Base-by-base conservation (phyloP, 768 basidiomycete species). In the Pisolithus orientalis region DNA sequence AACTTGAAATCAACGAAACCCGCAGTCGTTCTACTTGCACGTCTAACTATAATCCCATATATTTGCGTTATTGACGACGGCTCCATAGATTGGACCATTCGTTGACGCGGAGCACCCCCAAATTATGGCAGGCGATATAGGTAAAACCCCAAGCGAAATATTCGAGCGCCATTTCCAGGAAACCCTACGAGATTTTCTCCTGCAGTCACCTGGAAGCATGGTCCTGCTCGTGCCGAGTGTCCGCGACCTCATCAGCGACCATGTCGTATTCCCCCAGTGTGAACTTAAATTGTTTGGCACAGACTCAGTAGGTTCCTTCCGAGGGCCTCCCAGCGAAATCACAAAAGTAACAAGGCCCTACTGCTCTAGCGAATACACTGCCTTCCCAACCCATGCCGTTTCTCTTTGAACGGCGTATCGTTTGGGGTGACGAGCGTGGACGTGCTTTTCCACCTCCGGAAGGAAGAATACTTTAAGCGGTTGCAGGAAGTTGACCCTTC, bases 341-440 rank as follows among this genome's bases (percentile, higher is more conserved):
- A n/a, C 5, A 13, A 17, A 32, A n/a, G 24, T 28, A 52, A 46
- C 28, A 50, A n/a, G 4, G 28, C 10, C 7, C 29, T 38, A 24
- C 14, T 32, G 21, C 29, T 16, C 16, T 6, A 97, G 94, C 78
- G 84, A 53, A 82, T 96, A 48, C 80, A 76, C 47, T 67, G 89
- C 21, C 75, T 97, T 8, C 89, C 95, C 3, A 99, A 98, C 59
- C 96, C 96, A 0, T 80, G 83, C 13, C 76, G 78, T 5, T 94
- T 98, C 68, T 78, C 79, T n/a, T 70, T 99, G 55, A 94, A 97
- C 64, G 89, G 83, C 40, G 70, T 96, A 44, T 73, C 79, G 4
- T 88, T 99, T 59, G 89, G 80, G 3, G 77, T 81, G 13, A 86
- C 80, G n/a, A 90, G 89, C 56, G 82, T 91, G 25, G 96, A 99